Evolutionary conservation across 768 basidiomycete genomes (phyloP), one percentile per base, ranked within the genome.

Genomic region (Serendipita sp.): DNA sequence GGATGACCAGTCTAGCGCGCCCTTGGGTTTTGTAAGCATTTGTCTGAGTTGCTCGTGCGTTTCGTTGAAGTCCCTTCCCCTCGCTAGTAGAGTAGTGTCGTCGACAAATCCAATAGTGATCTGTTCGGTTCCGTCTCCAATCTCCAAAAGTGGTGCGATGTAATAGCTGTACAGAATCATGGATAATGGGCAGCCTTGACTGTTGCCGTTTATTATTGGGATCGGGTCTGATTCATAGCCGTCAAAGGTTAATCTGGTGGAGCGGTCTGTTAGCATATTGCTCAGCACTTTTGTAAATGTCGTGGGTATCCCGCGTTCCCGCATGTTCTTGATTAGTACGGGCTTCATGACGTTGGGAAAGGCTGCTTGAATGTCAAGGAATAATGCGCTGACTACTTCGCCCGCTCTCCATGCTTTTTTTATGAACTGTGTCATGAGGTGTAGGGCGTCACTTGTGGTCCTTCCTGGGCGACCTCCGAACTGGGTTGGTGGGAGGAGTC

Each of bases 281-380:
- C 30, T 18, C 7, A 64, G 10, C 64, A 64, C 67, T 2, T 69
- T 45, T 1, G 62, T 65, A 18, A 65, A 70, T 64, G 69, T 58
- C 0, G 5, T 16, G 1, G 69, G 68, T 23, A 70, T 38, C 3
- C 67, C 47, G 13, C 51, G 4, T 30, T 35, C 44, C 1, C 68
- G 51, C 34, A 68, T 46, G 66, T 66, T 66, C 2, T 71, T 5
- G 73, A 74, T 0, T 10, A 68, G 65, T n/a, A 28, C 30, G 30
- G 56, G 52, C 13, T 15, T n/a, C 2, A 18, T 36, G 16, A 73
- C 73, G 65, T 74, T 79, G 0, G 76, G 78, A 67, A 78, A 80
- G 1, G 78, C 77, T 0, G 74, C 78, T 68, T 78, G 70, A 0
- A 80, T 72, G 65, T 81, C 78, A 0, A 79, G 72, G 69, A 76